A percentile compares a stretch with the other conserved stretches of the same genome.
phyloP scores from a whole-genome alignment of 2,329 filamentous ascomycete species.

The Cytospora mali region DNA sequence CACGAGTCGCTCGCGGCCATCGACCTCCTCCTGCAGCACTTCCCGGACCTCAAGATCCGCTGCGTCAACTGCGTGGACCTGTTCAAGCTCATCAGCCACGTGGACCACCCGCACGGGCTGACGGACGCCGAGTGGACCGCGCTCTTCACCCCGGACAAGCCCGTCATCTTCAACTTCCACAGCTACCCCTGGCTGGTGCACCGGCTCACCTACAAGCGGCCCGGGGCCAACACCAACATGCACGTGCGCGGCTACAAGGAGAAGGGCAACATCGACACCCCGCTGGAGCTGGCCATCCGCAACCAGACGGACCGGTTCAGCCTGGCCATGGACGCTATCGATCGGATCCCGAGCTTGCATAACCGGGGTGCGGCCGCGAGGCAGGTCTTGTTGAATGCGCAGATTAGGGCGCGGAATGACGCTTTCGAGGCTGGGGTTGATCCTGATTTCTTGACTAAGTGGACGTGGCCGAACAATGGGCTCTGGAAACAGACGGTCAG shows the following conservation, averaged over 20 bases:
- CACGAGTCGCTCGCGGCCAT: slow-evolving; percentile 75
- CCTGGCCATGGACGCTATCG: slow-evolving; percentile 75
- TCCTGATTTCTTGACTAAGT: slow-evolving; percentile 65
- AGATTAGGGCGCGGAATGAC: slow-evolving; percentile 64
- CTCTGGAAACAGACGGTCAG: slow-evolving; percentile 40
- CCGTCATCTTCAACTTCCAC: slow-evolving; percentile 84
- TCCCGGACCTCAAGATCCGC: slow-evolving; percentile 74
- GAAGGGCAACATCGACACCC: slow-evolving; percentile 84
- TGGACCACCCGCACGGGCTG: slow-evolving; percentile 74
- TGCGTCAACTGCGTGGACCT: slow-evolving; percentile 81
- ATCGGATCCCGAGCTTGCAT: slow-evolving; percentile 62
- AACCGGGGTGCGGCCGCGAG: slow-evolving; percentile 65
- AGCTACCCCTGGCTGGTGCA: slow-evolving; percentile 81
- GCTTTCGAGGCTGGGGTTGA: slow-evolving; percentile 74
- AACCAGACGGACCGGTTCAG: slow-evolving; percentile 79
- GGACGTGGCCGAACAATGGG: slow-evolving; percentile 62
- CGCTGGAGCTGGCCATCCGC: slow-evolving; percentile 75
- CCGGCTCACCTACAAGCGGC: slow-evolving; percentile 74
- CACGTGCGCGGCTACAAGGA: slow-evolving; percentile 80
- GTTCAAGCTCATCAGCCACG: slow-evolving; percentile 74
- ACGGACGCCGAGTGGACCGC: slow-evolving; percentile 66
- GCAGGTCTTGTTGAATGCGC: slow-evolving; percentile 65
- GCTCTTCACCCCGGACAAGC: slow-evolving; percentile 72
- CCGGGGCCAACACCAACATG: slow-evolving; percentile 62
- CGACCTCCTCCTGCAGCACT: slow-evolving; percentile 69